Evolutionary conservation across 1,284 basidiomycete species (phyloP).

Genomic region (Sanghuangporus baumii): DNA sequence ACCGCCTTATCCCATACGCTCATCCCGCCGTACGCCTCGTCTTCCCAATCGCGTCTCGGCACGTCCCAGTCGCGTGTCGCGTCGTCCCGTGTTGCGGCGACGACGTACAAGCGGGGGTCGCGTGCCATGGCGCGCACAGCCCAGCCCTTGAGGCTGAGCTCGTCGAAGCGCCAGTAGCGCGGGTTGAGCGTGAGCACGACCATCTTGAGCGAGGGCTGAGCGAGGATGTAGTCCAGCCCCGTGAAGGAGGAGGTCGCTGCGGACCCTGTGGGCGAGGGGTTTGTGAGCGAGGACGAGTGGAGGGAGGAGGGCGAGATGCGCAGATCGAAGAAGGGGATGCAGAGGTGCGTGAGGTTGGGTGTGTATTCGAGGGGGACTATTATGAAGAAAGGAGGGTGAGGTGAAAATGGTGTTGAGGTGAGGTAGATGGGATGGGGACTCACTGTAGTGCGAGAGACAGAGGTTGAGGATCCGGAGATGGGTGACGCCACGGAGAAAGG

Average conservation of each 20-base stretch:
- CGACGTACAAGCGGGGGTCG: slow-evolving; percentile 16
- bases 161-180: slow-evolving; percentile 18
- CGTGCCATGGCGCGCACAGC: slow-evolving; percentile 16
- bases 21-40: slow-evolving; percentile 14
- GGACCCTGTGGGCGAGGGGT: not conserved
- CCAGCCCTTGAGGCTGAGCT: slow-evolving; percentile 16
- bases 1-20: slow-evolving; percentile 19
- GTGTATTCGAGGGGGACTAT: slow-evolving; percentile 16
- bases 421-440: not conserved
- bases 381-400: not conserved
- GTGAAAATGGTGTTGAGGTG: not conserved
- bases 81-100: slow-evolving; percentile 17
- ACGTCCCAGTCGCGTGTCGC: slow-evolving; percentile 18
- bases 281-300: not conserved
- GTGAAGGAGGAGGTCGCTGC: slow-evolving; percentile 4
- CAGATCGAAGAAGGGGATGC: slow-evolving; percentile 18
- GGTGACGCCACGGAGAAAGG: slow-evolving; percentile 15
- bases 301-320: slow-evolving; percentile 6
- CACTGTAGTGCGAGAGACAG: slow-evolving; percentile 18
- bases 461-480: slow-evolving; percentile 17
- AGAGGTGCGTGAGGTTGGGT: slow-evolving; percentile 18
- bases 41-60: slow-evolving; percentile 16
- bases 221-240: slow-evolving; percentile 16
- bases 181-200: slow-evolving; percentile 19
- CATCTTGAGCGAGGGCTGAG: slow-evolving; percentile 13